Evolutionary conservation across 1,284 basidiomycete species (phyloP), one percentile per base, ranked within the genome.

Genomic region (Clitocybe nebularis): DNA sequence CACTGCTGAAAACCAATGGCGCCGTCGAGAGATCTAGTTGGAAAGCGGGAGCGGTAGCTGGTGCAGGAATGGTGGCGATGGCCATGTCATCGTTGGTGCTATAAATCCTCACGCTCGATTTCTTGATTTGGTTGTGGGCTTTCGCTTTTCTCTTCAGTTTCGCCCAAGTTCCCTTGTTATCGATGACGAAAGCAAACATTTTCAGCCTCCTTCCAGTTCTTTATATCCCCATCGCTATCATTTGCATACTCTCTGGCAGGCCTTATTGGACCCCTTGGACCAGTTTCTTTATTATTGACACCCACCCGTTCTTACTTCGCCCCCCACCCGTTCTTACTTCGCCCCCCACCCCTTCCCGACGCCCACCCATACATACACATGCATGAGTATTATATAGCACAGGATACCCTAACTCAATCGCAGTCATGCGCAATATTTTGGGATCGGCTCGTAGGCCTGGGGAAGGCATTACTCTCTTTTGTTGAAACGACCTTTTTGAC

Each of bases 81-180:
- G 59, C 59, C 32, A 45, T 62, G 20, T 42, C 51, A 35, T 50
- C 57, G 39, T 51, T 60, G 38, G 36, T 62, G 45, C 57, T 68
- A 48, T 70, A 60, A 54, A 51, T 36, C 30, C 36, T 3, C 19
- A 3, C 11, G 22, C 23, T 11, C 23, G 19, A 5, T 37, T 16
- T 39, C 20, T 32, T 41, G 33, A 28, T 43, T 36, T 36, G 39
- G 45, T 38, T 48, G 40, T 46, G 33, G 17, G 23, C 25, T n/a
- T 17, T 34, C n/a, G 8, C 20, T 34, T 14, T 42, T 23, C 25
- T 24, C 33, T 19, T 25, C 36, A 21, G 25, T 30, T 23, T 21
- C n/a, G 7, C n/a, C 16, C 8, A 30, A 13, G 19, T 16, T 21
- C 10, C 33, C 36, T 21, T 41, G 47, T 41, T 48, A 38, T 33